phyloP scores from a whole-genome alignment of 2,329 filamentous ascomycete genomes.

The Phyllosticta citriasiana region DNA sequence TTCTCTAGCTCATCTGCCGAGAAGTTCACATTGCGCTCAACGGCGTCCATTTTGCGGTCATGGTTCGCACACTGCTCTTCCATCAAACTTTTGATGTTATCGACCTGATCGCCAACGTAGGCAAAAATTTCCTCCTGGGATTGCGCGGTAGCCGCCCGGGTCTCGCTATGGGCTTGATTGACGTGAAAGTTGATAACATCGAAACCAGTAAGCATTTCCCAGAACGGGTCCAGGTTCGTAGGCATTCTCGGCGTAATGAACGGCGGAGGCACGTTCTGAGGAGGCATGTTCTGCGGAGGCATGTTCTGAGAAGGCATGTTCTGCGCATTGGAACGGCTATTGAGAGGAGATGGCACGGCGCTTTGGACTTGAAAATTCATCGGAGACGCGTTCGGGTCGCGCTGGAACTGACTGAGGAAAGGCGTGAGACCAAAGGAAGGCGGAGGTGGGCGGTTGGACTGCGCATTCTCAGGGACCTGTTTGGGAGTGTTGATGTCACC shows the following conservation, averaged over 20 bases:
- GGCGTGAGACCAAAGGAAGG: constrained; percentile 8
- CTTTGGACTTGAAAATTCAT: constrained; percentile 15
- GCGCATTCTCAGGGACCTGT: background rate
- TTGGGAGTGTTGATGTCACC: background rate
- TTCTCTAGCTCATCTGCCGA: constrained; percentile 15
- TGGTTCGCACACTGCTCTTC: constrained; percentile 19
- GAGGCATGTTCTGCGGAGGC: background rate
- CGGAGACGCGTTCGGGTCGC: background rate
- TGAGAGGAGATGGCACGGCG: constrained; percentile 19
- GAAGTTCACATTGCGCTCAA: constrained; percentile 18
- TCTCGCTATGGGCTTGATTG: constrained; percentile 16
- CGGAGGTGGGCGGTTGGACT: background rate
- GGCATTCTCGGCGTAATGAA: no score
- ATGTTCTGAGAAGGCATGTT: background rate
- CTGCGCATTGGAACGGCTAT: background rate
- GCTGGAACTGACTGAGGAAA: constrained; percentile 6
- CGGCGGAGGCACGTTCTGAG: background rate
- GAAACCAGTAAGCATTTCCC: constrained; percentile 20
- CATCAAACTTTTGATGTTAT: constrained; percentile 11
- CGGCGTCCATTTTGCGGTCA: constrained; percentile 17
- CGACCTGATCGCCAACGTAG: constrained; percentile 3
- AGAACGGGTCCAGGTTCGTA: background rate
- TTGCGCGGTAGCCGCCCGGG: background rate
- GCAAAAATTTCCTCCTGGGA: constrained; percentile 16
- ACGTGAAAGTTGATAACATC: constrained; percentile 27